Base-by-base conservation (phyloP, 2,329 filamentous ascomycete species). In the Sphaerulina vaccinii region DNA sequence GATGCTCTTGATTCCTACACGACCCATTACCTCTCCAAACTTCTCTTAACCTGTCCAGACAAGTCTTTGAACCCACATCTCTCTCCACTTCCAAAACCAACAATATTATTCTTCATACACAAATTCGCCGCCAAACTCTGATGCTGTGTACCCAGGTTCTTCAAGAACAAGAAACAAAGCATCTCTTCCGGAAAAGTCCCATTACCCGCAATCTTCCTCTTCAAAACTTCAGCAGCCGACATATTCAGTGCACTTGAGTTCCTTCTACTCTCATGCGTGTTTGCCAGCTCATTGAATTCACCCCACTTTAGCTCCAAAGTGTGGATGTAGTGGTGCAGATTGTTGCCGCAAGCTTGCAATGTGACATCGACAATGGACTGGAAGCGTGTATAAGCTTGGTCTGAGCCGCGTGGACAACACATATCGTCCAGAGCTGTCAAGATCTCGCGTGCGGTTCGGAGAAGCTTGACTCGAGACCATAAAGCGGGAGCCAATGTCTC, bases 51-150 rank as follows among this genome's bases (percentile, higher is more conserved):
- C 42, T 66, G 19, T 10, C 59, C 56, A 5, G 45, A 51, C 43
- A 67, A 27, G 22, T 65, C 65, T 22, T 60, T 56, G 42, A 65
- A 67, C 6, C 58, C 60, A 16, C 67, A 18, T 35, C 58, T 54
- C 27, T 60, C 55, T 6, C 66, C 66, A 13, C 60, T 65, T 5
- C 66, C 66, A 38, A 66, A 67, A 2, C 66, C 66, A 11, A 58
- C 65, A 42, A 68, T 55, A 51, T 68, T 67, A 22, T 62, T 62
- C 39, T 61, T 66, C 56, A 56, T 57, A 39, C 60, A 63, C 40
- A 67, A 21, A 19, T 50, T 60, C 2, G 59, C 58, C 5, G 58
- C 60, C 59, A 64, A 57, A 15, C 51, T 46, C 45, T 58, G 51
- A 32, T 57, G 62, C 22, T 62, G 57, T 15, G 49, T 49, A 3